Conservation (phyloP, 768 basidiomycete genomes). For the Boletus eberwhitei region DNA sequence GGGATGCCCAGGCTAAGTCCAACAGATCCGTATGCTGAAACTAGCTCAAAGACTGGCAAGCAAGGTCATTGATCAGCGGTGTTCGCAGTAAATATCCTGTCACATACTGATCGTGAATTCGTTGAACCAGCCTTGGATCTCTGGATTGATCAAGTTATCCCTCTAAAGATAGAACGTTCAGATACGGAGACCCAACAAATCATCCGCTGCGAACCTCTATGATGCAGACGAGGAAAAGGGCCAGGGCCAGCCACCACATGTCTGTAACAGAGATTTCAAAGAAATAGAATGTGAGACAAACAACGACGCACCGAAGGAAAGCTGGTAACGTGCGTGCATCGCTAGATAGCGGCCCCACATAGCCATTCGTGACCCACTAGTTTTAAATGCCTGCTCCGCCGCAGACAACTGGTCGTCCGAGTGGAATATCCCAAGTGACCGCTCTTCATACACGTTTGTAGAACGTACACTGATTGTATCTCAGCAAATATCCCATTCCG, state of each 20-base stretch:
- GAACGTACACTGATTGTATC: slow-evolving; percentile 66
- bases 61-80: neutral
- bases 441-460: slow-evolving; percentile 93
- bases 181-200: neutral
- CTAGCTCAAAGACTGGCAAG: slow-evolving; percentile 72
- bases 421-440: slow-evolving; percentile 77
- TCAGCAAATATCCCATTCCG: neutral
- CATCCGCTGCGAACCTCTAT: slow-evolving; percentile 62
- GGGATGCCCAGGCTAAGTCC: slow-evolving; percentile 88
- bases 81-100: neutral
- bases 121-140: slow-evolving; percentile 69
- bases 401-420: slow-evolving; percentile 48
- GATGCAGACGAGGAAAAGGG: slow-evolving; percentile 87
- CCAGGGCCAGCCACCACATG: slow-evolving; percentile 92
- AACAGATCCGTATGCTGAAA: slow-evolving; percentile 85
- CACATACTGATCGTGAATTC: slow-evolving; percentile 73
- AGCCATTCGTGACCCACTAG: slow-evolving; percentile 48
- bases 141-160: slow-evolving; percentile 51
- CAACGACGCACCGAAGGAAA: slow-evolving; percentile 73
- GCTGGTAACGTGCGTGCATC: slow-evolving; percentile 81
- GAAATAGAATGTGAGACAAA: neutral
- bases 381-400: slow-evolving; percentile 41
- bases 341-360: slow-evolving; percentile 77
- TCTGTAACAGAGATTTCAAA: slow-evolving; percentile 45
- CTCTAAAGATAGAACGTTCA: slow-evolving; percentile 40